Base-by-base conservation (phyloP, 139 green algal genomes). In the Volvox africanus region DNA sequence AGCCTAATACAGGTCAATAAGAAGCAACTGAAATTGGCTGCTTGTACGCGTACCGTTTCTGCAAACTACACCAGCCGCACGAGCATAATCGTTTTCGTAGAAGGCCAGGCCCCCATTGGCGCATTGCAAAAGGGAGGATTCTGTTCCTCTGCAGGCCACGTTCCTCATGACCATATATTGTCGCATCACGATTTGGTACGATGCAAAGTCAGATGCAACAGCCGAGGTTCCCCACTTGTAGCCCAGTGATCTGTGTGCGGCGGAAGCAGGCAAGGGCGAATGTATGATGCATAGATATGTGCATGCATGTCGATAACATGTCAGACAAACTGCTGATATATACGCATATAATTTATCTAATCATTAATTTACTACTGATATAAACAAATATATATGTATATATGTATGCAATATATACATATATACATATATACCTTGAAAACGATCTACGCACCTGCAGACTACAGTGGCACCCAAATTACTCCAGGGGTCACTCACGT, bases 381-480 rank as follows among this genome's bases (percentile, higher is more conserved):
- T n/a, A n/a, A n/a, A 71, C 20, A 71, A 28, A 71, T 71, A 71
- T 71, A 71, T 71, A 71, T 71, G 20, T 71, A 71, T 71, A 71
- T 71, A 71, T 71, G 20, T 71, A n/a, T n/a, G n/a, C n/a, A n/a
- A n/a, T n/a, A n/a, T n/a, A n/a, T n/a, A n/a, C n/a, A n/a, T n/a
- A n/a, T n/a, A n/a, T n/a, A n/a, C n/a, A n/a, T n/a, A n/a, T n/a
- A n/a, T n/a, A n/a, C n/a, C n/a, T n/a, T n/a, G n/a, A n/a, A n/a
- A n/a, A n/a, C n/a, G n/a, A n/a, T n/a, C n/a, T n/a, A n/a, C 67
- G 22, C 35, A 80, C 73, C 33, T 82, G 76, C 76, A 82, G 33
- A 82, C 76, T 61, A 82, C 76, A 24, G 76, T 82, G 12, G 76
- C 76, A 35, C 21, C 76, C 30, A 37, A n/a, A 36, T 82, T 82